These are phyloP conservation scores for Mimosa pudica DNA, from an alignment of 306 rosid species.

Conservation along the genomic window DNA sequence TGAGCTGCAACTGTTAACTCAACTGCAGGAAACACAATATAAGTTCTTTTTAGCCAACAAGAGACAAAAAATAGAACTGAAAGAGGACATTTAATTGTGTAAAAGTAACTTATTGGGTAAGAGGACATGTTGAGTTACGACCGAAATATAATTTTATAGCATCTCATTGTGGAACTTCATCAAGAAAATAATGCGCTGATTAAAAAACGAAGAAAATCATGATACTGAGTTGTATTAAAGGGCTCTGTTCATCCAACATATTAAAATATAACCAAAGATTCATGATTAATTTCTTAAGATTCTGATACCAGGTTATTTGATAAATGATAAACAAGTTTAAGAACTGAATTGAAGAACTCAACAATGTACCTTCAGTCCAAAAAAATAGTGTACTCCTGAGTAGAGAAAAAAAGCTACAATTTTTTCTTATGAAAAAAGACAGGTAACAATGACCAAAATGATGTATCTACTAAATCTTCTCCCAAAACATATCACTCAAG, in stretches of 20 bases:
- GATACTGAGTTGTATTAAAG: not conserved
- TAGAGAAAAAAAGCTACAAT: not conserved
- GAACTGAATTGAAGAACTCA: not conserved
- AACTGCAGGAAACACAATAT: conserved; percentile 44
- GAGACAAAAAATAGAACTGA: not conserved
- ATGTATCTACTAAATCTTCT: not conserved
- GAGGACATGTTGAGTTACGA: not conserved
- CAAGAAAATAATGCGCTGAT: not conserved
- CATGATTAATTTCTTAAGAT: not conserved
- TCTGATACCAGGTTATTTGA: not conserved
- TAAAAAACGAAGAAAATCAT: not conserved
- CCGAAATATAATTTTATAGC: not conserved
- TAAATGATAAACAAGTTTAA: not conserved
- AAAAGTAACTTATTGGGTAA: not conserved
- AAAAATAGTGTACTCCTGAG: not conserved
- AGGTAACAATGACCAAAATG: not conserved
- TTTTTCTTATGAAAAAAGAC: not conserved
- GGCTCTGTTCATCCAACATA: not conserved
- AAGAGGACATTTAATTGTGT: not conserved
- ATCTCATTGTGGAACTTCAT: conserved; percentile 25
- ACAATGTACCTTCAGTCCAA: not conserved
- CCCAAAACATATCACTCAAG: not conserved
- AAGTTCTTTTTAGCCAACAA: no score
- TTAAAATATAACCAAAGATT: not conserved
- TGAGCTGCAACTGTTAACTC: conserved; percentile 71